A percentile compares a stretch with the other conserved stretches of the same genome.
Conservation (phyloP, 768 basidiomycete genomes). For the Kwoniella newhampshirensis region DNA sequence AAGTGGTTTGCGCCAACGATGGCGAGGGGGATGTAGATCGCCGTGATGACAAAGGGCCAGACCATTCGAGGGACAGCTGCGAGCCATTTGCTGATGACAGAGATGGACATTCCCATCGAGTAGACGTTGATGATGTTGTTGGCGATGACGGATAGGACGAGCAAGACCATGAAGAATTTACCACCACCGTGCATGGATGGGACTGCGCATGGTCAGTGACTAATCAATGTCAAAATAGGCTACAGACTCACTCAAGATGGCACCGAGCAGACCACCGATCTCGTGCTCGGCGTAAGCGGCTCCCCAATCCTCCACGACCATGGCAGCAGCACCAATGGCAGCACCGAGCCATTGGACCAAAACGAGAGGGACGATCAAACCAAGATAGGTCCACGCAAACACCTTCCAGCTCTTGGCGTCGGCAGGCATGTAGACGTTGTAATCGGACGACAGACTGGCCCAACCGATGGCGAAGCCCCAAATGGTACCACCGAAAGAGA, state of each 20-base stretch:
- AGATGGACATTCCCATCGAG: slow-evolving; percentile 58
- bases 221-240: no score
- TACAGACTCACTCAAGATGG: slow-evolving; percentile 44
- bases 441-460: slow-evolving; percentile 55
- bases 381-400: slow-evolving; percentile 56
- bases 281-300: slow-evolving; percentile 53
- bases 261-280: slow-evolving; percentile 59
- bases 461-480: slow-evolving; percentile 56
- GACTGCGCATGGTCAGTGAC: slow-evolving; percentile 8
- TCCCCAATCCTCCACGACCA: slow-evolving; percentile 52
- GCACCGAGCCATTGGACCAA: slow-evolving; percentile 59
- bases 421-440: slow-evolving; percentile 57
- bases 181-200: slow-evolving; percentile 56
- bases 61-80: slow-evolving; percentile 56
- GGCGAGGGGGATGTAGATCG: slow-evolving; percentile 58
- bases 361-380: slow-evolving; percentile 49
- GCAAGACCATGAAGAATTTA: slow-evolving; percentile 58
- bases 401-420: slow-evolving; percentile 53
- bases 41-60: slow-evolving; percentile 54
- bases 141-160: slow-evolving; percentile 58
- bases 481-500: slow-evolving; percentile 53
- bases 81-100: slow-evolving; percentile 55
- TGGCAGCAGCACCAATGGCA: slow-evolving; percentile 55
- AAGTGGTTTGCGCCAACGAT: slow-evolving; percentile 59
- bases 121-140: slow-evolving; percentile 60